Base-by-base conservation (phyloP, 2,329 filamentous ascomycete genomes). In the Pestalotiopsis sp. region DNA sequence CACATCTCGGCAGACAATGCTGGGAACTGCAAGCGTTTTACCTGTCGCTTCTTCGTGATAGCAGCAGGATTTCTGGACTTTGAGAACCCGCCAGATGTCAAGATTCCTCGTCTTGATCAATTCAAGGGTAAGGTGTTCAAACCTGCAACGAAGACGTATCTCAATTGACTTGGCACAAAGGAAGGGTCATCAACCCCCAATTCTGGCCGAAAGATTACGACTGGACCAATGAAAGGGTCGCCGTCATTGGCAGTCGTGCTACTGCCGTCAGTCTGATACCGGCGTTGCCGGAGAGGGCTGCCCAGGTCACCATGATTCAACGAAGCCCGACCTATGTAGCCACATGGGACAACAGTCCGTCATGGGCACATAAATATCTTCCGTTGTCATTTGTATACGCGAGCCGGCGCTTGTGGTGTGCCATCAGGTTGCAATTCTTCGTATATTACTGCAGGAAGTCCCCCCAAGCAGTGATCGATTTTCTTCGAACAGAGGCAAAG, bases 181-280 rank as follows among this genome's bases (percentile, higher is more conserved):
- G 89, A 49, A 78, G 82, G 39, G 77, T 86, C 17, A 79, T 90
- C 14, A 88, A 91, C 71, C 88, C 89, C 0, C 89, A 91, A 70
- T 90, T 90, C 80, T 94, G 92, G 92, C 91, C 91, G 0, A 82
- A 90, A 67, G 84, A 88, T 61, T 80, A 92, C 45, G 86, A 92
- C 73, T 92, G 91, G 76, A 79, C 82, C 9, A 82, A 84, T 77
- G 93, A 94, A 78, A 87, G 87, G 61, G 82, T 95, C 31, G 86
- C 93, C 56, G 82, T 95, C 66, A 87, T 95, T 69, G 93, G 93
- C 7, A 91, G 87, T n/a, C 93, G 93, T 4, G 93, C 93, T 3
- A 96, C 93, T 0, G 91, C 92, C 4, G 81, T 95, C 66, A 95
- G 92, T 0, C 83, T 97, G 0, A 79, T 96, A 3, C 93, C 93